phyloP scores from a whole-genome alignment of 2,329 filamentous ascomycete species.

The Thielaviopsis punctulata region DNA sequence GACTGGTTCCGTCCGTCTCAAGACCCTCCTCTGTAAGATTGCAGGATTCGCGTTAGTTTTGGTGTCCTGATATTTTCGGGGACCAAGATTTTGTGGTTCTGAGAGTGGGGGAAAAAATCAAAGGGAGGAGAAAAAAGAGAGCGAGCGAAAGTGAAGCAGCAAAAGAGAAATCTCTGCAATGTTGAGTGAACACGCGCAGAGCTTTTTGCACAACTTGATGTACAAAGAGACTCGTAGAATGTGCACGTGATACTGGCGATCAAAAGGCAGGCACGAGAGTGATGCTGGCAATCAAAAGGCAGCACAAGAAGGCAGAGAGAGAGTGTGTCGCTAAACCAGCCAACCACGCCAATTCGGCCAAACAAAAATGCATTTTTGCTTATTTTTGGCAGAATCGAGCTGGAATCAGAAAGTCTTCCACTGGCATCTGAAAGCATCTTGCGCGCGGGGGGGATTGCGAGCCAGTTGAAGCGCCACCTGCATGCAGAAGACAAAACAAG shows the following conservation, averaged over 20 bases:
- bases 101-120: neutral
- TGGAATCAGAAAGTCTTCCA: neutral
- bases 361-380: no score
- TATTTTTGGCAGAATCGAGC: no score
- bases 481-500: neutral
- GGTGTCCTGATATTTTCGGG: neutral
- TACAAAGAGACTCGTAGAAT: neutral
- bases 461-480: neutral
- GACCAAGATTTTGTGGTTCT: neutral
- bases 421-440: neutral
- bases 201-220: neutral
- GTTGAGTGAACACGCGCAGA: neutral
- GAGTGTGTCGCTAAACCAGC: no score
- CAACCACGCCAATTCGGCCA: neutral
- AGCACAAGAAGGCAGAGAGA: no score
- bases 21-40: conserved; percentile 55
- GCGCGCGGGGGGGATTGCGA: no score
- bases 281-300: no score
- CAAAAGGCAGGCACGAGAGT: neutral
- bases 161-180: neutral
- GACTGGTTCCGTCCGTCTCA: conserved; percentile 54
- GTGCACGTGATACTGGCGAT: neutral
- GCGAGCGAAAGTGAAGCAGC: neutral
- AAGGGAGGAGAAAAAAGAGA: neutral
- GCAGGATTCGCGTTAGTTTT: neutral